Base-by-base conservation (phyloP, 78 protist genomes). In the Neovahlkampfia damariscottae region DNA sequence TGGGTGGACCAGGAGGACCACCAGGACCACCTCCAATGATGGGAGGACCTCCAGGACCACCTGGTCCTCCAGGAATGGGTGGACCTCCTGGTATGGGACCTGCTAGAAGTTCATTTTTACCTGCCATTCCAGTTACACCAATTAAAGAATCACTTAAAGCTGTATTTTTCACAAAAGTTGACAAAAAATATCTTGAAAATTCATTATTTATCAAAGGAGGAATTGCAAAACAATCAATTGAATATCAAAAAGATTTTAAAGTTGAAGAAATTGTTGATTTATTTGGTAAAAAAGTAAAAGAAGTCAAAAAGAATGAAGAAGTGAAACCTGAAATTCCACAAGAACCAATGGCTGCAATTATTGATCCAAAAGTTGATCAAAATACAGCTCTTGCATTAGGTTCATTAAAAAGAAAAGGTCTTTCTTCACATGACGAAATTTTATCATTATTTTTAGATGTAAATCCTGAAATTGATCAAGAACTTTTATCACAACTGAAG, bases 1-100 rank as follows among this genome's bases (percentile, higher is more conserved):
- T n/a, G n/a, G n/a, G n/a, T 50, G 34, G 34, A 50, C 62, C 62
- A 50, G 62, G 62, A n/a, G 62, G 62, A 50, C 62, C 62, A n/a
- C 62, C 62, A n/a, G 62, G 62, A 50, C 62, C 62, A 50, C 62
- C 62, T 50, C 62, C 62, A 50, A 50, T 50, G 62, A 50, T 50
- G 62, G 62, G 62, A n/a, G 62, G 62, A 19, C 62, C 62, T 50
- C 62, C 34, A n/a, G 34, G 34, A 19, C 34, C 62, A n/a, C 19
- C 19, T 50, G 62, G 62, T n/a, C n/a, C n/a, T n/a, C n/a, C n/a
- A n/a, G n/a, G n/a, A n/a, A n/a, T n/a, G n/a, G n/a, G n/a, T n/a
- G n/a, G n/a, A n/a, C n/a, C n/a, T n/a, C n/a, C n/a, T n/a, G n/a
- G n/a, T n/a, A n/a, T n/a, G n/a, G n/a, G n/a, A n/a, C n/a, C n/a